A percentile compares a stretch with the other conserved stretches of the same genome.
Evolutionary conservation across 2,329 filamentous ascomycete genomes (phyloP).

Genomic region (Hypoxylon sp.): DNA sequence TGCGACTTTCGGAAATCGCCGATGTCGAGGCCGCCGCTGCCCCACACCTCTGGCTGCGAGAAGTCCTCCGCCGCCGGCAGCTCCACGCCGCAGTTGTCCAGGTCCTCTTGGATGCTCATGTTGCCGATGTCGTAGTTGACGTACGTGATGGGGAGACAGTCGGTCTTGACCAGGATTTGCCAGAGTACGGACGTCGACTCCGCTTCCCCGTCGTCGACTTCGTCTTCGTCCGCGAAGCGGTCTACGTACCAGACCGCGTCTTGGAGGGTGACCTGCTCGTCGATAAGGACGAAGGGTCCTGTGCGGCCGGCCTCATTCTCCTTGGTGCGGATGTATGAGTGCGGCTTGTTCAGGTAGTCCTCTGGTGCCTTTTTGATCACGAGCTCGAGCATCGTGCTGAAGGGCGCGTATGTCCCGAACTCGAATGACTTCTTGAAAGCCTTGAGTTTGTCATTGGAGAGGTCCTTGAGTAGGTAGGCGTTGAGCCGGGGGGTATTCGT

Average conservation of each 20-base stretch:
- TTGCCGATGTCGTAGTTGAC: slow-evolving; percentile 49
- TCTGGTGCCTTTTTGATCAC: slow-evolving; percentile 44
- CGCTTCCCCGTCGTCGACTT: slow-evolving; percentile 35
- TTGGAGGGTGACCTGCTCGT: slow-evolving; percentile 28
- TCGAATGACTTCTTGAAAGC: slow-evolving; percentile 46
- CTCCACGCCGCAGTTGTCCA: slow-evolving; percentile 43
- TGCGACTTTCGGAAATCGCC: slow-evolving; percentile 13
- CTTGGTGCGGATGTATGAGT: slow-evolving; percentile 44
- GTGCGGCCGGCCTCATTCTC: slow-evolving; percentile 44
- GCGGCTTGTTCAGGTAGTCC: slow-evolving; percentile 41
- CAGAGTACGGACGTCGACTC: slow-evolving; percentile 44
- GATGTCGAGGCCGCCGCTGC: slow-evolving; percentile 35
- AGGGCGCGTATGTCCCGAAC: slow-evolving; percentile 41
- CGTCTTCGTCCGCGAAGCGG: slow-evolving; percentile 38
- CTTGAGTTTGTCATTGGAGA: slow-evolving; percentile 31
- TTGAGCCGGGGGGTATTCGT: slow-evolving; percentile 14
- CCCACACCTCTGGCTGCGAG: slow-evolving; percentile 31
- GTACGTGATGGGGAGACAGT: slow-evolving; percentile 37
- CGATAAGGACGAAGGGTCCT: slow-evolving; percentile 44
- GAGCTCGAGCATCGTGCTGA: slow-evolving; percentile 45
- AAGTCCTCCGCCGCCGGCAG: slow-evolving; percentile 34
- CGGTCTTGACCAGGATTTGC: slow-evolving; percentile 46
- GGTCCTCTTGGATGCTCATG: slow-evolving; percentile 43
- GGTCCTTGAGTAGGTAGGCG: slow-evolving; percentile 33
- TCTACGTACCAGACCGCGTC: slow-evolving; percentile 47